Evolutionary conservation across 768 basidiomycete species (phyloP).

Genomic region (Tylopilus cervinicoccineus): DNA sequence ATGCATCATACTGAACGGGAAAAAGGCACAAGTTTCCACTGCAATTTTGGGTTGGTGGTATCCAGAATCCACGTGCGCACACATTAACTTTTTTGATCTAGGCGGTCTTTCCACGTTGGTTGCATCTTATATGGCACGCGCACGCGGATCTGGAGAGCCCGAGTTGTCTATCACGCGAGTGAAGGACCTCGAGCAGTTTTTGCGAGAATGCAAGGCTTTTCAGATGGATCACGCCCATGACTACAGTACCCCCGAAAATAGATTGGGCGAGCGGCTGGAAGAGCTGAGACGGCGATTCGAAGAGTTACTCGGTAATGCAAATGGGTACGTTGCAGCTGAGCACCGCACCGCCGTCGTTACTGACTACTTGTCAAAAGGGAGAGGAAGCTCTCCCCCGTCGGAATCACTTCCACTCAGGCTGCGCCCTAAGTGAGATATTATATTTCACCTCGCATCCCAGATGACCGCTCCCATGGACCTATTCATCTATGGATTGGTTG

Average conservation of each 20-base stretch:
- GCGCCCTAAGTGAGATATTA: not conserved
- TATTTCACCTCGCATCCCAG: not conserved
- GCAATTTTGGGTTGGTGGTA: constrained; percentile 35
- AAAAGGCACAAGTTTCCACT: constrained; percentile 36
- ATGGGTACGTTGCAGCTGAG: constrained; percentile 16
- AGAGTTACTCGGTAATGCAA: constrained; percentile 24
- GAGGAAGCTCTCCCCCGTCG: constrained; percentile 19
- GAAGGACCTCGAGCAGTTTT: constrained; percentile 62
- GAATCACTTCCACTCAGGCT: not conserved
- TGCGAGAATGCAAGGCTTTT: constrained; percentile 59
- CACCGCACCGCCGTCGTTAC: not conserved
- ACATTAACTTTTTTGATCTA: constrained; percentile 13
- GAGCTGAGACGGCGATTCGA: constrained; percentile 26
- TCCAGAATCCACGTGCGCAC: not conserved
- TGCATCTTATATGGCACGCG: constrained; percentile 69
- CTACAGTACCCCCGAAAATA: constrained; percentile 8
- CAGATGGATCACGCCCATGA: constrained; percentile 52
- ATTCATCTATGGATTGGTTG: too few relatives aligned
- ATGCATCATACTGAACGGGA: not conserved
- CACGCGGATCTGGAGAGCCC: constrained; percentile 67
- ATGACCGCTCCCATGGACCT: too few relatives aligned
- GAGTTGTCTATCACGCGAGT: constrained; percentile 53
- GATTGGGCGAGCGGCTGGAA: constrained; percentile 4
- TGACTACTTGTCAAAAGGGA: constrained; percentile 11
- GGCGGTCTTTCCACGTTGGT: constrained; percentile 66